Evolutionary conservation across 306 rosid genomes (phyloP), one percentile per base, ranked within the genome.

Genomic region (Casuarina cunninghamiana): DNA sequence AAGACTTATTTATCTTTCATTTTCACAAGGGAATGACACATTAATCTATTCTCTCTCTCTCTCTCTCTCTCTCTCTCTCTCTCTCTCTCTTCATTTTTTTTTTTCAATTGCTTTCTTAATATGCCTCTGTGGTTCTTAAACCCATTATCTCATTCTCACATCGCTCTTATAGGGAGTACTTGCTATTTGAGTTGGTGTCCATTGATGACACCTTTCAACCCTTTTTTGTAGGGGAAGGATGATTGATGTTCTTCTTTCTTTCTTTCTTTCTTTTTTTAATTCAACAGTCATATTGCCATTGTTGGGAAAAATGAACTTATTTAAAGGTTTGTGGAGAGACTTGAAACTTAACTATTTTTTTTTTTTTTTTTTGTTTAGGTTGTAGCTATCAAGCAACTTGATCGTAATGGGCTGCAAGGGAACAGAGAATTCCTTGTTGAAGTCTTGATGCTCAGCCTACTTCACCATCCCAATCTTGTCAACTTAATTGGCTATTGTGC

Each of bases 371-470:
- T 75, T 45, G 48, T 85, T 77, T 78, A 87, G 90, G 83, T 75
- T 67, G 90, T 80, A 58, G 90, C 90, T 44, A 87, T 87, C 78
- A 87, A 87, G 68, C 84, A 87, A 75, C 90, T 87, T 75, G 90
- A 87, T 80, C 87, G 86, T 66, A 87, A 84, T 71, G 90, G 90
- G 72, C 88, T 87, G 66, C 88, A 87, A 82, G 90, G 90, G 75
- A 87, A 87, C 83, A 84, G 90, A 75, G 90, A 87, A 77, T 84
- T 87, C 70, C 90, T 87, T 35, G 90, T 87, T 11, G 90, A 87
- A 82, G 90, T 87, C 32, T 75, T 87, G 43, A 87, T 87, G 90
- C 72, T 87, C 60, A 87, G 88, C 76, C 84, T 87, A 53, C 90
- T 87, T 65, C 90, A 87, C 84, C 90, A 87, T 71, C 86, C 86